Percentiles rank a stretch among this genome's conserved stretches.
These are phyloP conservation scores for Rhytidiadelphus loreus DNA, from an alignment of 225 moss, liverwort and hornwort genomes.

Conservation along the genomic window DNA sequence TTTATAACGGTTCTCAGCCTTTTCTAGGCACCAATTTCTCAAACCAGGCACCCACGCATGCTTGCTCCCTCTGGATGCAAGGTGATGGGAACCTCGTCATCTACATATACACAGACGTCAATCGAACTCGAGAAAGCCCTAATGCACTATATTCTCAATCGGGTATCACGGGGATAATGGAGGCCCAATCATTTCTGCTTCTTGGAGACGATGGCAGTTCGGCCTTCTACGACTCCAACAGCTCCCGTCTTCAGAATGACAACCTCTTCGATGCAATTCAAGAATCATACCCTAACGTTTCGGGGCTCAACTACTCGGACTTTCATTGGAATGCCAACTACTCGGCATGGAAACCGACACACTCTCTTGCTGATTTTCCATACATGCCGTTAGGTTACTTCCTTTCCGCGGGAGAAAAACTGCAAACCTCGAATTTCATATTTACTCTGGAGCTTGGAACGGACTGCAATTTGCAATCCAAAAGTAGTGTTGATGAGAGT, in stretches of 20 bases:
- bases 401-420: neutral
- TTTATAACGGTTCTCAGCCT: neutral
- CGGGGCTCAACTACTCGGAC: neutral
- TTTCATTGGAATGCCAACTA: neutral
- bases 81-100: neutral
- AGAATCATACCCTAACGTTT: accelerated
- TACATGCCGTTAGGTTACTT: neutral
- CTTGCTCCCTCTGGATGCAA: neutral
- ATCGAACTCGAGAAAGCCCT: accelerated
- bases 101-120: neutral
- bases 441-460: neutral
- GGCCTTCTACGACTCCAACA: neutral
- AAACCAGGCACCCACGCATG: too few species aligned
- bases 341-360: neutral
- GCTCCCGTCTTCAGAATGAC: accelerated
- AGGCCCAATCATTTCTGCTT: neutral
- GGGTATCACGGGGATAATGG: too few species aligned
- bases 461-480: neutral
- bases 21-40: neutral
- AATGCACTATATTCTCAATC: neutral
- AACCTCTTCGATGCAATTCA: neutral
- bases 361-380: neutral
- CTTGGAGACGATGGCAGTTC: neutral
- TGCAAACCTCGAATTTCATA: neutral
- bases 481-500: neutral